These are phyloP conservation scores for Taxillus chinensis DNA, from an alignment of 164 flowering plant species.

Conservation along the genomic window DNA sequence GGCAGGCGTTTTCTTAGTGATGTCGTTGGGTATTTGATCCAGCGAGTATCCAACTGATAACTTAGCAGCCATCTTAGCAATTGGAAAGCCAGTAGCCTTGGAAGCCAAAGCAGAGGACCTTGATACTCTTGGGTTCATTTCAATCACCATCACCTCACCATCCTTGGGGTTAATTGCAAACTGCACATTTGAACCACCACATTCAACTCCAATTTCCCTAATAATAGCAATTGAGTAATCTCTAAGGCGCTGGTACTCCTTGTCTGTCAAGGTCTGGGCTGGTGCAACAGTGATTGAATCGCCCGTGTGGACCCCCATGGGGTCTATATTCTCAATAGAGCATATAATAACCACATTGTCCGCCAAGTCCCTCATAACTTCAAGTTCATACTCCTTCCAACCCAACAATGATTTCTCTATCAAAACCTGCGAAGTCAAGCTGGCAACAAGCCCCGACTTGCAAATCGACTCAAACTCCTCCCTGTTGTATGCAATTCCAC, in stretches of 20 bases:
- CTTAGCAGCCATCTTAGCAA: conserved; percentile 97
- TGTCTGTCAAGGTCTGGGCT: conserved; percentile 91
- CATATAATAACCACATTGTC: conserved; percentile 97
- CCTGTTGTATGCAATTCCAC: conserved; percentile 89
- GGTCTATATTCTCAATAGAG: conserved; percentile 89
- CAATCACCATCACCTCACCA: conserved; percentile 98
- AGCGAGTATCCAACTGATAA: conserved; percentile 80
- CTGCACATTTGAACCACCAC: conserved; percentile 98
- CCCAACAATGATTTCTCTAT: conserved; percentile 96
- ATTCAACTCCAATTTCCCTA: conserved; percentile 95
- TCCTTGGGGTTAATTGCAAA: conserved; percentile 87
- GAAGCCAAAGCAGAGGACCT: conserved; percentile 96
- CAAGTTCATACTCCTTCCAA: conserved; percentile 98
- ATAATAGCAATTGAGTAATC: conserved; percentile 88
- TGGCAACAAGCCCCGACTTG: conserved; percentile 88
- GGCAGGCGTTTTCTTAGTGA: conserved; percentile 93
- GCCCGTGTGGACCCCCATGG: conserved; percentile 96
- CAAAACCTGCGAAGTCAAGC: conserved; percentile 79
- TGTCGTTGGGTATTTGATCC: conserved; percentile 93
- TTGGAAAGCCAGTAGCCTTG: conserved; percentile 97
- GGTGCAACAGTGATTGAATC: conserved; percentile 97
- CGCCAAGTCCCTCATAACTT: conserved; percentile 94
- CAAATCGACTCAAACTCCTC: conserved; percentile 92
- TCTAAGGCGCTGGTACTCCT: conserved; percentile 86
- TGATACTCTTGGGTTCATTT: conserved; percentile 98